Conservation (phyloP, 306 rosid genomes). For the Luffa aegyptiaca region DNA sequence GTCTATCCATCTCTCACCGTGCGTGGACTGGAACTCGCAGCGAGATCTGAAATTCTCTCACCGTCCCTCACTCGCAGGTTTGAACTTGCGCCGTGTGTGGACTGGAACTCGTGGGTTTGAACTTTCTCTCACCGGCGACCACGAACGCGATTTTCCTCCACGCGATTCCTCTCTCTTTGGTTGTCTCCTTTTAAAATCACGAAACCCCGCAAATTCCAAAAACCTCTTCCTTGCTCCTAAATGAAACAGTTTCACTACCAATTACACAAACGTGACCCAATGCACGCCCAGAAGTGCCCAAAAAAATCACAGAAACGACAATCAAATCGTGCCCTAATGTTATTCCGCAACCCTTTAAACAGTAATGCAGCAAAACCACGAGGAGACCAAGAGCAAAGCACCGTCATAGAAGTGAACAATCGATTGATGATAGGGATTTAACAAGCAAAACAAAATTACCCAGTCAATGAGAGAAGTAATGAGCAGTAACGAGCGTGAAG, state of each 20-base stretch:
- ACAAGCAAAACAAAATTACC: background rate
- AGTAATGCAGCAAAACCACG: background rate
- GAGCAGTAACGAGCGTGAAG: background rate
- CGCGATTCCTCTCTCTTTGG: too few relatives aligned
- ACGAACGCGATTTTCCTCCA: too few relatives aligned
- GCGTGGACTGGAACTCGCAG: too few relatives aligned
- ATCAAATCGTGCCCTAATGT: background rate
- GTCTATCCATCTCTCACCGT: too few relatives aligned
- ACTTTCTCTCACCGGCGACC: too few relatives aligned
- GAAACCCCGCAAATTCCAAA: background rate
- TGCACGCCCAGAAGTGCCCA: background rate
- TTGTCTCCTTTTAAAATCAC: background rate
- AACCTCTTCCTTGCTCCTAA: background rate
- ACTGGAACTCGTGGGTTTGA: too few relatives aligned
- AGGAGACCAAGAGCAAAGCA: background rate
- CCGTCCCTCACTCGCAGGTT: too few relatives aligned
- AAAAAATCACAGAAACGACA: background rate
- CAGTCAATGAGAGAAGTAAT: background rate
- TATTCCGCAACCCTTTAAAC: background rate
- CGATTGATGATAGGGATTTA: background rate
- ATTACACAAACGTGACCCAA: background rate
- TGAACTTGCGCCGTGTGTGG: too few relatives aligned
- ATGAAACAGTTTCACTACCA: background rate
- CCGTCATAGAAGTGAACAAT: background rate
- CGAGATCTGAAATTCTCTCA: too few relatives aligned